Evolutionary conservation across 768 basidiomycete genomes (phyloP).

Genomic region (Psilocybe azurescens): DNA sequence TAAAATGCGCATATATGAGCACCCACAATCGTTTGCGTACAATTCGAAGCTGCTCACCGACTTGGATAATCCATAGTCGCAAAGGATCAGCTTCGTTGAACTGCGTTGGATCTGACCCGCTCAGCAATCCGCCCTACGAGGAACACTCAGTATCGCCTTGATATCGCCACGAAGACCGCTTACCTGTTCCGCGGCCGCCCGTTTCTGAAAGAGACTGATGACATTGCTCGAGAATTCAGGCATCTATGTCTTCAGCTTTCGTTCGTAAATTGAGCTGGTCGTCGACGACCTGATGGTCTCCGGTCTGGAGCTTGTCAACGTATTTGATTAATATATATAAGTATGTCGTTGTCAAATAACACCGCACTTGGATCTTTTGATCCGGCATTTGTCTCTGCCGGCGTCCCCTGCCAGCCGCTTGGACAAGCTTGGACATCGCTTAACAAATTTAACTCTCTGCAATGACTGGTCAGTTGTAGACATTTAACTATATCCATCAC

Average conservation of each 20-base stretch:
- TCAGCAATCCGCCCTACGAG: slow-evolving; percentile 74
- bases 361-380: not conserved
- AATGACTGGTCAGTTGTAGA: too few relatives aligned
- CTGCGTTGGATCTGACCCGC: slow-evolving; percentile 72
- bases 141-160: not conserved
- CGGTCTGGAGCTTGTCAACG: not conserved
- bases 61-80: slow-evolving; percentile 79
- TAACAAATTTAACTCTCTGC: too few relatives aligned
- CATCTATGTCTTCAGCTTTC: slow-evolving; percentile 28
- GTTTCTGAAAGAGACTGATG: slow-evolving; percentile 40
- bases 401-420: too few relatives aligned
- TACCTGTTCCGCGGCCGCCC: slow-evolving; percentile 48
- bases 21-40: slow-evolving; percentile 1
- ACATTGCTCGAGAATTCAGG: slow-evolving; percentile 43
- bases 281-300: not conserved
- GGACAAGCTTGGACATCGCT: too few relatives aligned
- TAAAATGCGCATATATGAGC: slow-evolving; percentile 31
- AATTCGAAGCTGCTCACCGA: slow-evolving; percentile 53
- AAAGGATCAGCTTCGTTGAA: slow-evolving; percentile 75
- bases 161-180: slow-evolving; percentile 2
- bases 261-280: not conserved
- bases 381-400: not conserved
- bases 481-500: too few relatives aligned
- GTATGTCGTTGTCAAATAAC: too few relatives aligned
- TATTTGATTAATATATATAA: too few relatives aligned